Conservation (phyloP, 495 filamentous ascomycete genomes). For the Talaromyces stipitatus region DNA sequence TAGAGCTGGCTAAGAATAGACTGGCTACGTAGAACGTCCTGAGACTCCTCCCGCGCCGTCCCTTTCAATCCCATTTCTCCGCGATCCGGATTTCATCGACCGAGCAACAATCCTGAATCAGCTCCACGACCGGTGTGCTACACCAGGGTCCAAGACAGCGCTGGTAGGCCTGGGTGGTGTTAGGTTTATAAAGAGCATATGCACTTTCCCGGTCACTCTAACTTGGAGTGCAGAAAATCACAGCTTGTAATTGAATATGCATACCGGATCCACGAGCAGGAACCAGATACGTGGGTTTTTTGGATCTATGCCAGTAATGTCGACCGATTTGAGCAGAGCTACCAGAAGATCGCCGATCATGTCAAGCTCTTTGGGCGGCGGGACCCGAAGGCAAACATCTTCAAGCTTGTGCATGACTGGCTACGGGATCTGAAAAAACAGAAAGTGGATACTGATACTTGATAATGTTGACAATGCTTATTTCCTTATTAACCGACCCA, state of each 20-base stretch:
- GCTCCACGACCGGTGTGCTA: background rate
- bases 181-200: constrained; percentile 12
- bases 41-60: background rate
- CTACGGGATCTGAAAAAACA: constrained; percentile 21
- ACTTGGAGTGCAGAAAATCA: constrained; percentile 19
- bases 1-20: background rate
- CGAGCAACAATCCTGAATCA: background rate
- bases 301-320: constrained; percentile 40
- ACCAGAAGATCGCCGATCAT: constrained; percentile 25
- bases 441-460: constrained; percentile 34
- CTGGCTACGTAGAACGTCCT: background rate
- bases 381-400: constrained; percentile 25
- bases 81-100: background rate
- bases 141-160: constrained; percentile 11
- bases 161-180: constrained; percentile 23
- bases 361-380: constrained; percentile 26
- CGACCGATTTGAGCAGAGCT: constrained; percentile 28
- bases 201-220: background rate
- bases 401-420: constrained; percentile 29
- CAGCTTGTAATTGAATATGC: constrained; percentile 34
- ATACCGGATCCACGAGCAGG: constrained; percentile 14
- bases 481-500: background rate
- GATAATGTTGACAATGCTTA: constrained; percentile 37
- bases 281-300: constrained; percentile 24
- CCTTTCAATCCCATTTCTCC: background rate